Evolutionary conservation across 163 green algal genomes (phyloP).

Genomic region (Smithsoniella earleae): DNA sequence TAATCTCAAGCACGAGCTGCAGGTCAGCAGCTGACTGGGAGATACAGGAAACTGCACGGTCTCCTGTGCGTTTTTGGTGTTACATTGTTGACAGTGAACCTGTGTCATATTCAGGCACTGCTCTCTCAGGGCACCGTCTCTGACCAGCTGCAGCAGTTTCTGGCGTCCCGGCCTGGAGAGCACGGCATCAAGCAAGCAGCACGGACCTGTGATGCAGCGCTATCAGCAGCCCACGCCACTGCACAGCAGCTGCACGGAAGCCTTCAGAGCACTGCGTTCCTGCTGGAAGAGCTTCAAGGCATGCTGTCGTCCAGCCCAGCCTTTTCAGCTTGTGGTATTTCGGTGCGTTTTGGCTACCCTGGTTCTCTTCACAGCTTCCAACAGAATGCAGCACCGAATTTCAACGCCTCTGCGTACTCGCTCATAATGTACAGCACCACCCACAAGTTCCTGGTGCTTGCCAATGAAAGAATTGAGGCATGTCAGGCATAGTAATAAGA

Average conservation of each 20-base stretch:
- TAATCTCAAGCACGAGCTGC: not conserved
- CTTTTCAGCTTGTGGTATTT: not conserved
- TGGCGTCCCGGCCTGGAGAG: not conserved
- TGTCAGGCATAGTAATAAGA: too few species aligned
- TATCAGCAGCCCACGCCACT: not conserved
- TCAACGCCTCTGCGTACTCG: too few species aligned
- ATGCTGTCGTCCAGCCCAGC: not conserved
- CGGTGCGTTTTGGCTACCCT: not conserved
- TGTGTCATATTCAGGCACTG: constrained; percentile 27
- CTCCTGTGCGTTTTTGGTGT: too few species aligned
- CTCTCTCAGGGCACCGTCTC: not conserved
- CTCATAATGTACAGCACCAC: too few species aligned
- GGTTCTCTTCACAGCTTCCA: too few species aligned
- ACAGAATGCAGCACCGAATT: too few species aligned
- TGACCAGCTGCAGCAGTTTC: not conserved
- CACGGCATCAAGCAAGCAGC: constrained; percentile 25
- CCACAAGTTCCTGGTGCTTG: too few species aligned
- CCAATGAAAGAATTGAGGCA: too few species aligned
- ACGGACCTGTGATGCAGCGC: not conserved
- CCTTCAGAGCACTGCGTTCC: not conserved
- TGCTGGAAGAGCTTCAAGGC: constrained; percentile 13
- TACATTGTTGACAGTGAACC: too few species aligned
- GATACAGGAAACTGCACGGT: too few species aligned
- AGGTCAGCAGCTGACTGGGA: not conserved
- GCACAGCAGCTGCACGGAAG: constrained; percentile 3